Percentiles rank a stretch among this genome's conserved stretches.
Evolutionary conservation across 176 grass and related monocot genomes (phyloP).

Genomic region (Aegilops bicornis): DNA sequence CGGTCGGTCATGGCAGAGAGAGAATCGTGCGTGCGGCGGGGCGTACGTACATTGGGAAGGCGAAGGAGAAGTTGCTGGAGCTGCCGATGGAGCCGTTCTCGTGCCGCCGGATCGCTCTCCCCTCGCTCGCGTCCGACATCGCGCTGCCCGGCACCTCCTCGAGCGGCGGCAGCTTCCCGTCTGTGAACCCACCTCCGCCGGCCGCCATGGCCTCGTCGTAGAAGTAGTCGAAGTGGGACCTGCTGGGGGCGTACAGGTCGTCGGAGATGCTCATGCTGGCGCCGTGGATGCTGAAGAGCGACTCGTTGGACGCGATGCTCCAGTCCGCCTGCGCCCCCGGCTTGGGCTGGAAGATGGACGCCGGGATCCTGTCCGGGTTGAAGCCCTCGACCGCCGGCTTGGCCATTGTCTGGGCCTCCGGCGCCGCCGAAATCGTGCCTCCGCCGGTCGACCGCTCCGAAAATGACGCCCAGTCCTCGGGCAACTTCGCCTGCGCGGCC

Average conservation of each 20-base stretch:
- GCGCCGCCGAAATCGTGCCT: conserved; percentile 4
- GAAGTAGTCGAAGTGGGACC: conserved; percentile 53
- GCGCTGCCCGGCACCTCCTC: conserved; percentile 35
- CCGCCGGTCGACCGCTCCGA: not conserved
- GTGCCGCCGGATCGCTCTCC: not conserved
- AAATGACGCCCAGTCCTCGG: conserved; percentile 23
- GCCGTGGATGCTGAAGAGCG: conserved; percentile 74
- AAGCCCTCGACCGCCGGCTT: not conserved
- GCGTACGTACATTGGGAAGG: conserved; percentile 76
- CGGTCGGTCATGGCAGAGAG: not conserved
- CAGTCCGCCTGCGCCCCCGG: conserved; percentile 54
- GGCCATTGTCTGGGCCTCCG: conserved; percentile 30
- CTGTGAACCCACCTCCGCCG: not conserved
- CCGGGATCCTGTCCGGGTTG: conserved; percentile 67
- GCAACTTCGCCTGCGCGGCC: not conserved
- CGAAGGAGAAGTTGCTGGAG: conserved; percentile 69
- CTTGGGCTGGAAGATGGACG: conserved; percentile 58
- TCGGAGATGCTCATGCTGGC: conserved; percentile 19
- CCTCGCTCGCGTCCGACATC: not conserved
- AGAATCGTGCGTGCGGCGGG: not conserved
- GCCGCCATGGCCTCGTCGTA: conserved; percentile 40
- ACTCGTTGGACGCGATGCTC: conserved; percentile 74
- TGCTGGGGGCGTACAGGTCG: conserved; percentile 39
- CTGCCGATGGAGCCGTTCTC: conserved; percentile 51
- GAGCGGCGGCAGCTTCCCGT: conserved; percentile 26